phyloP scores from a whole-genome alignment of 345 rosid species.

The Salix viminalis region DNA sequence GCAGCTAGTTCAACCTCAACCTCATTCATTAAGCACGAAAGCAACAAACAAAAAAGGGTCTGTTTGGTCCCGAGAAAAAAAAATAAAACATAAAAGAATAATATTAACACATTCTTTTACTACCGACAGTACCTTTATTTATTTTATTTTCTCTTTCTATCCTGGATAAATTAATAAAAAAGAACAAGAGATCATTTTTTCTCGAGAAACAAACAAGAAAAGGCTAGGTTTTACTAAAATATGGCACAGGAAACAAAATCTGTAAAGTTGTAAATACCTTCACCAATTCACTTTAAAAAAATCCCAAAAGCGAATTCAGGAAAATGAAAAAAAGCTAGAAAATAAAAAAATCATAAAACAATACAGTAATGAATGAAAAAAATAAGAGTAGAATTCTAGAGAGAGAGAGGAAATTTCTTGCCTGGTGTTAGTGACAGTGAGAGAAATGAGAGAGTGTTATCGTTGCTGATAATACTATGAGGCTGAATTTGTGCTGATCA shows the following conservation, averaged over 20 bases:
- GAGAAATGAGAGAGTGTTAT: neutral
- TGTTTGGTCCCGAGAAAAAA: neutral
- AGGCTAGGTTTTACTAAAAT: slow-evolving; percentile 10
- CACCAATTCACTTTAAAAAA: neutral
- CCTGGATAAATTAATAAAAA: no score
- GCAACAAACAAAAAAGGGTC: neutral
- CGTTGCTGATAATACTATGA: neutral
- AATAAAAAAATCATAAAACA: neutral
- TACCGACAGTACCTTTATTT: neutral
- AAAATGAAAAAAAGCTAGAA: neutral
- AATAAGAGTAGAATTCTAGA: neutral
- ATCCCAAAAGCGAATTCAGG: neutral
- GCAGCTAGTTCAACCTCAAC: neutral
- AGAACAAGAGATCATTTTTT: neutral
- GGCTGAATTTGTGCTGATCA: slow-evolving; percentile 3
- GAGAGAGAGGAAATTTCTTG: slow-evolving; percentile 10
- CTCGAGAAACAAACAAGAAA: slow-evolving; percentile 6
- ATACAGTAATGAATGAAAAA: neutral
- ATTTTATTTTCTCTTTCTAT: neutral
- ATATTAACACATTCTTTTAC: neutral
- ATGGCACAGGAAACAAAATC: neutral
- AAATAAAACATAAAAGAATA: neutral
- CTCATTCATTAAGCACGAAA: neutral
- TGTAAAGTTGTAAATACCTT: no score
- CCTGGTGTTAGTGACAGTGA: slow-evolving; percentile 41